Evolutionary conservation across 768 basidiomycete species (phyloP).

Genomic region (Lepiota subincarnata): DNA sequence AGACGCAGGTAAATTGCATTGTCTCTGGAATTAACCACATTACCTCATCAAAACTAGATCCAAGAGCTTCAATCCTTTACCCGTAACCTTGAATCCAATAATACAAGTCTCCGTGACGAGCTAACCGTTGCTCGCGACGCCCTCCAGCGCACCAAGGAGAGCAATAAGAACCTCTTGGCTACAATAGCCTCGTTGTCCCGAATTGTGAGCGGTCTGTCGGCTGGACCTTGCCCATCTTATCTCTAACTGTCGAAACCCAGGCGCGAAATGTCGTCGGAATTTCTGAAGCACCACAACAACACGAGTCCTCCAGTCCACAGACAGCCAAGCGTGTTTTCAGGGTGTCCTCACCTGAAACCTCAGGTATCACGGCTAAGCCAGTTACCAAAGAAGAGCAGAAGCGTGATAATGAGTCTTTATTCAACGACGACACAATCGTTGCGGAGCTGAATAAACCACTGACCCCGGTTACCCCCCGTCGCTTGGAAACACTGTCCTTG

Average conservation of each 20-base stretch:
- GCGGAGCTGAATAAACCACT: neutral
- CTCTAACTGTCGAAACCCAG: neutral
- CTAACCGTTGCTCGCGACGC: conserved; percentile 20
- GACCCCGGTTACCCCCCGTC: conserved; percentile 18
- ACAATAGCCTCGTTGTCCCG: conserved; percentile 27
- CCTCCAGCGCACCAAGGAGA: conserved; percentile 26
- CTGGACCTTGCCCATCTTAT: neutral
- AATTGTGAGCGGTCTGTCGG: conserved; percentile 18
- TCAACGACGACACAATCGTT: conserved; percentile 12
- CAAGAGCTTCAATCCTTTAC: conserved; percentile 18
- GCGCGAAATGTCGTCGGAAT: conserved; percentile 10
- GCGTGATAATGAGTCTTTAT: conserved; percentile 3
- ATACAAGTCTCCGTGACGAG: conserved; percentile 19
- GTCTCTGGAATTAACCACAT: no score
- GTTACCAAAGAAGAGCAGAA: neutral
- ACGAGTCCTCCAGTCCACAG: neutral
- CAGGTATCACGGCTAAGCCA: neutral
- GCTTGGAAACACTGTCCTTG: conserved; percentile 16
- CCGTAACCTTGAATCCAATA: conserved; percentile 19
- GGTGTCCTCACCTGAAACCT: neutral
- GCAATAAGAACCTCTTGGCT: conserved; percentile 20
- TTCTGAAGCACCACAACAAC: neutral
- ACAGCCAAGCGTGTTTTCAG: neutral
- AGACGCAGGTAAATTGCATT: conserved; percentile 10
- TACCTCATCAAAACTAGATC: conserved; percentile 16